Base-by-base conservation (phyloP, 306 rosid species). In the Trichosanthes truncata region DNA sequence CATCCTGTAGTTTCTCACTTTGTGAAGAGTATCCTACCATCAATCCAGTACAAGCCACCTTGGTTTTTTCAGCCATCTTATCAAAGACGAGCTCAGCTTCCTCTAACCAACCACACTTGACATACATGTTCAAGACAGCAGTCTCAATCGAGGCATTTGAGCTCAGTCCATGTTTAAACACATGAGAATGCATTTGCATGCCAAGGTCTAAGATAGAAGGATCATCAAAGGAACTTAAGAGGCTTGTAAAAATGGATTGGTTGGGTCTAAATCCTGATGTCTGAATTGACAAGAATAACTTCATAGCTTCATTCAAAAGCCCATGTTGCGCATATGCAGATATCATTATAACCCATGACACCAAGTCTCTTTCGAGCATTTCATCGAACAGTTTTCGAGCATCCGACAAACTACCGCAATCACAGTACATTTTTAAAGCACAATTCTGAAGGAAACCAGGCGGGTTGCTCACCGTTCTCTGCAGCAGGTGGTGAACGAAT, bases 11-110 rank as follows among this genome's bases (percentile, higher is more conserved):
- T 69, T 86, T 85, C 45, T 56, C 81, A 78, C 86, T 89, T 82
- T 79, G 83, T 68, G 86, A 79, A 21, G 63, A 57, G 40, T 87
- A 88, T 15, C 89, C 94, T 65, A 86, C 89, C 91, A 88, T 85
- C 89, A 90, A 84, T 26, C 86, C 89, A 13, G 89, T 90, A 88
- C 90, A 88, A 63, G 86, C 86, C 80, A 88, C 90, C 13, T 75
- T 87, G 83, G 85, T 85, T 74, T 80, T 88, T 40, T 66, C 75
- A 66, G 69, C 57, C 90, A 90, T 88, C 83, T 66, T 51, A 72
- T 85, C 74, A 63, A 83, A 81, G 45, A 84, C 86, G 66, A 88
- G 79, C 75, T 69, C 79, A 35, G 91, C 94, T 80, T 85, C 89
- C 26, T 84, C 87, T 56, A 89, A 68, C 84, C 87, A 84, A 26